A percentile compares a stretch with the other conserved stretches of the same genome.
Conservation (phyloP, 805 yeast genomes). For the Lipomyces yamadae region DNA sequence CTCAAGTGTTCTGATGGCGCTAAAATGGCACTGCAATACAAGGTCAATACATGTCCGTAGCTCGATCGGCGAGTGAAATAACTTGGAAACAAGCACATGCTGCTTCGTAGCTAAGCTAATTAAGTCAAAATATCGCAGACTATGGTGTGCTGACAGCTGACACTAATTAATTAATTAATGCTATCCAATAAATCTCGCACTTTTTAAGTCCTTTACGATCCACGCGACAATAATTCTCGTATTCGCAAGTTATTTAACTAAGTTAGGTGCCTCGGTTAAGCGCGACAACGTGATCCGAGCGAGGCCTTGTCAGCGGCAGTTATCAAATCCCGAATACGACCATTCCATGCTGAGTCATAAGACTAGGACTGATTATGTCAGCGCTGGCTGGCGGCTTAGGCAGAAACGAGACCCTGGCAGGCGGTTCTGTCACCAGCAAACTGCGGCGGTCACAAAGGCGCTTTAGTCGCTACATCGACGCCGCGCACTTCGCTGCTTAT, state of each 20-base stretch:
- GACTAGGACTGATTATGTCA: not conserved
- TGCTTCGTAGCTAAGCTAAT: not conserved
- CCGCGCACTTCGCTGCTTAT: slow-evolving; percentile 8
- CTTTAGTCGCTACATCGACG: not conserved
- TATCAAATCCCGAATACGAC: not conserved
- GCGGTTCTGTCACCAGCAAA: not conserved
- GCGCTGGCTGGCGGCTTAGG: not conserved
- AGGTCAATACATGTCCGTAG: too few relatives aligned
- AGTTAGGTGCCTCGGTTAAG: not conserved
- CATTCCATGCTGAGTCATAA: not conserved
- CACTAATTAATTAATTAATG: too few relatives aligned
- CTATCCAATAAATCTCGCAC: too few relatives aligned
- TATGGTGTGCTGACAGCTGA: not conserved
- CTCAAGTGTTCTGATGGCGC: too few relatives aligned
- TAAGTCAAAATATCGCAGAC: not conserved
- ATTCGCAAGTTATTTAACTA: not conserved
- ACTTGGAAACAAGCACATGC: not conserved
- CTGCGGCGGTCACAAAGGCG: slow-evolving; percentile 3
- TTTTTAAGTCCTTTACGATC: not conserved
- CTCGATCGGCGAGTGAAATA: too few relatives aligned
- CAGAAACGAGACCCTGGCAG: not conserved
- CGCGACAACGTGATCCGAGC: not conserved
- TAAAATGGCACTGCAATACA: too few relatives aligned
- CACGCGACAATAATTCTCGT: not conserved
- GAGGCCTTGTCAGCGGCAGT: not conserved